Evolutionary conservation across 306 rosid genomes (phyloP), one percentile per base, ranked within the genome.

Genomic region (Castanopsis chinensis): DNA sequence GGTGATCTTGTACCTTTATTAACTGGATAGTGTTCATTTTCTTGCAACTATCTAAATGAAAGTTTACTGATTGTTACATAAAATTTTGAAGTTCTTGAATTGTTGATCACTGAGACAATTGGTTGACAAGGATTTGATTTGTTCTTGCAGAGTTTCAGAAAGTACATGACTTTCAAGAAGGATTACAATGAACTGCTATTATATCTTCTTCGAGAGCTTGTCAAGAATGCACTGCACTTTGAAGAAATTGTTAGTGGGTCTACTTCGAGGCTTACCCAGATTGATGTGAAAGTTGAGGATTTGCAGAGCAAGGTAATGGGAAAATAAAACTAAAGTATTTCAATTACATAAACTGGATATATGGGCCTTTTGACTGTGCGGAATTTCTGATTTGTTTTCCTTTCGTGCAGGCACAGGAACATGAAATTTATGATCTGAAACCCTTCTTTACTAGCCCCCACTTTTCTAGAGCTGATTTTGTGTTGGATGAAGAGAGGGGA

Each of bases 81-180:
- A 12, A 35, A 12, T 13, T 49, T 49, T 17, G 14, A 45, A 43
- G 11, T 18, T 69, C 58, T n/a, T 68, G 49, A 33, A 32, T 61
- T 3, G 68, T 49, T 33, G 60, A 51, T 30, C 41, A 19, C 60
- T 51, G 52, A 51, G 58, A 8, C 1, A 70, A 41, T 13, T 72
- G 43, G 56, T 71, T 75, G 17, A 68, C 67, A 33, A 15, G 25
- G 19, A 30, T 21, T n/a, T 21, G 28, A 37, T 21, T 54, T 74
- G 20, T 67, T 75, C 25, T 74, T 86, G 86, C 93, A 95, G 99
- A 93, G 96, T 84, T 95, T 95, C 86, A 80, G 92, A 75, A 91
- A 87, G 87, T 92, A 95, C 17, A 88, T 93, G 91, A 93, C 99
- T 85, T 93, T 85, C 86, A 95, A 93, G 94, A 93, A 91, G 93